Conservation (phyloP, 2,329 filamentous ascomycete genomes). For the Hypomyces rosellus region DNA sequence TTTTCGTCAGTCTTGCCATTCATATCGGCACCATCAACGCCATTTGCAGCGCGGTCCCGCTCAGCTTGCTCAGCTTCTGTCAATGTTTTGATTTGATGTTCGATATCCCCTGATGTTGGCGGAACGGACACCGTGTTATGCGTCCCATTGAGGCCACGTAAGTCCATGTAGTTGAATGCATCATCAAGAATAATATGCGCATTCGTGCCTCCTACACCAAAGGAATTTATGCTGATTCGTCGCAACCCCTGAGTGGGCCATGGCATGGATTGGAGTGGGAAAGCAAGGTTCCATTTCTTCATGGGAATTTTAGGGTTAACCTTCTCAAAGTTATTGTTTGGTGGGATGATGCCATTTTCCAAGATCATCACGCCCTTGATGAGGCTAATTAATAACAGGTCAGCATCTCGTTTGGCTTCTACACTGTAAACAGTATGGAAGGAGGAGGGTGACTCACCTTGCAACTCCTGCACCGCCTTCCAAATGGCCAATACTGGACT, state of each 20-base stretch:
- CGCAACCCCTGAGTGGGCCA: constrained; percentile 32
- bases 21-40: neutral
- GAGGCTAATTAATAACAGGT: constrained; percentile 4
- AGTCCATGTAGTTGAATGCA: constrained; percentile 5
- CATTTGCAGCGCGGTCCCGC: neutral
- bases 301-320: constrained; percentile 5
- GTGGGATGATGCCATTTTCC: constrained; percentile 6
- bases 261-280: constrained; percentile 24
- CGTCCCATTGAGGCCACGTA: neutral
- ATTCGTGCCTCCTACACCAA: constrained; percentile 44
- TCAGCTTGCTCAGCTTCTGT: neutral
- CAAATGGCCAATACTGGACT: constrained; percentile 5
- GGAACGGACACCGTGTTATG: constrained; percentile 1
- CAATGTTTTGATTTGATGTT: neutral
- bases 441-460: no score
- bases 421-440: no score
- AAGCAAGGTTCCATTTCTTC: constrained; percentile 15
- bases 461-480: constrained; percentile 8
- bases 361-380: constrained; percentile 5
- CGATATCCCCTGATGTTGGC: neutral
- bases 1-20: neutral
- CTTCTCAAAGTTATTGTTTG: constrained; percentile 2
- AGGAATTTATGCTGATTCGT: constrained; percentile 39
- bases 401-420: neutral
- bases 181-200: constrained; percentile 37